Evolutionary conservation across 768 basidiomycete species (phyloP), one percentile per base, ranked within the genome.

Genomic region (Cyclocybe cylindracea): DNA sequence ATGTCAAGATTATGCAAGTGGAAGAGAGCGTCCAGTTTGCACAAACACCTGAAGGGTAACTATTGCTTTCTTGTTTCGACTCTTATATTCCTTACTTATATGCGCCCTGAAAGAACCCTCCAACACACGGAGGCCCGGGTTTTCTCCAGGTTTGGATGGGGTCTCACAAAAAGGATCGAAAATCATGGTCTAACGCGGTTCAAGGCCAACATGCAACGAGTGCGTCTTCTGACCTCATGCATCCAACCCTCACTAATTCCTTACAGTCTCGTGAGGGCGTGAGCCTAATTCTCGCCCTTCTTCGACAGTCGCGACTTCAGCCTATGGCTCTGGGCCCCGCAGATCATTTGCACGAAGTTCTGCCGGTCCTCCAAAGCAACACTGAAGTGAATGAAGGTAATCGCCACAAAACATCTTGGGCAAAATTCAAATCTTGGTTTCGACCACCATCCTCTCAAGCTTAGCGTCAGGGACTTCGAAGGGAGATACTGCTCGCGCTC

Each of bases 1-100:
- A 95, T 70, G 87, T 92, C 64, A 96, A 94, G 72, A 82, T 96
- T 46, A 88, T 98, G 91, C 86, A 91, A 62, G 87, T 96, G 33
- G 85, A 92, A 56, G 95, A 98, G 69, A 83, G 82, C 5, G 86
- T 90, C 16, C 75, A 79, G 46, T 82, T 96, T 58, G 75, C 78
- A 35, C 89, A 89, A 57, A 77, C 80, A 32, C 69, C 75, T 1
- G 84, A 88, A 57, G 87, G 89, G 93, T 93, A 54, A 44, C 82
- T 70, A 7, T 46, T 32, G 44, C n/a, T 44, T 50, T 35, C 48
- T 31, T 33, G 18, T 42, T 10, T 7, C 6, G 29, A 35, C 34
- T 40, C 13, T 11, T 46, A 9, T 16, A 37, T 31, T 46, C 36
- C 54, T 40, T 42, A 54, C 41, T 40, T 49, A 34, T 44, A 34